Conservation (phyloP, 495 filamentous ascomycete species). For the Tuber indicum region DNA sequence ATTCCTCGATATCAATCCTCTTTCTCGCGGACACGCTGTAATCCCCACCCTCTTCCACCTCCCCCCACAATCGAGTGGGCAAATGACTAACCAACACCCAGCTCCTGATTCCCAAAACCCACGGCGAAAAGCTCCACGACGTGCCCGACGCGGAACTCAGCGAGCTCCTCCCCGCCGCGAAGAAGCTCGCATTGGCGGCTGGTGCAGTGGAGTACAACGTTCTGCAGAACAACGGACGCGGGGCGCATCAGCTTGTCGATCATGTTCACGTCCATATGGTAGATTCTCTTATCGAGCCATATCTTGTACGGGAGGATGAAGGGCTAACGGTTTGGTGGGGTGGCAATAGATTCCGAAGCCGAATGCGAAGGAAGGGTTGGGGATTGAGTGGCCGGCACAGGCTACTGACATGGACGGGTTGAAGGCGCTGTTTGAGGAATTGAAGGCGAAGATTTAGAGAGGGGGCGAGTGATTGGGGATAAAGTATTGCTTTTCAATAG, state of each 20-base stretch:
- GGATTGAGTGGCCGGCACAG: slow-evolving; percentile 72
- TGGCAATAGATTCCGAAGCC: slow-evolving; percentile 82
- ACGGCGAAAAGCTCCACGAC: slow-evolving; percentile 86
- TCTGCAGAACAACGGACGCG: slow-evolving; percentile 88
- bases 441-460: slow-evolving; percentile 81
- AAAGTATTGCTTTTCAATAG: background rate
- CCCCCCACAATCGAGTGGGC: background rate
- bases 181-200: slow-evolving; percentile 72
- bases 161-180: slow-evolving; percentile 82
- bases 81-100: slow-evolving; percentile 41
- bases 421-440: slow-evolving; percentile 68
- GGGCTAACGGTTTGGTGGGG: background rate
- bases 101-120: slow-evolving; percentile 95
- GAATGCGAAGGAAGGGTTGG: slow-evolving; percentile 71
- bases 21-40: slow-evolving; percentile 77
- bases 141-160: slow-evolving; percentile 82
- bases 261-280: slow-evolving; percentile 98
- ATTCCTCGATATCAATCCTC: slow-evolving; percentile 91
- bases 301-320: background rate
- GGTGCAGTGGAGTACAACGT: slow-evolving; percentile 82
- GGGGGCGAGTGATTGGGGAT: background rate
- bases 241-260: slow-evolving; percentile 91
- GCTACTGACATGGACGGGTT: slow-evolving; percentile 72
- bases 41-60: slow-evolving; percentile 25
- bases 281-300: slow-evolving; percentile 34